Evolutionary conservation across 176 grass and related monocot species (phyloP), one percentile per base, ranked within the genome.

Genomic region (Aegilops longissima): DNA sequence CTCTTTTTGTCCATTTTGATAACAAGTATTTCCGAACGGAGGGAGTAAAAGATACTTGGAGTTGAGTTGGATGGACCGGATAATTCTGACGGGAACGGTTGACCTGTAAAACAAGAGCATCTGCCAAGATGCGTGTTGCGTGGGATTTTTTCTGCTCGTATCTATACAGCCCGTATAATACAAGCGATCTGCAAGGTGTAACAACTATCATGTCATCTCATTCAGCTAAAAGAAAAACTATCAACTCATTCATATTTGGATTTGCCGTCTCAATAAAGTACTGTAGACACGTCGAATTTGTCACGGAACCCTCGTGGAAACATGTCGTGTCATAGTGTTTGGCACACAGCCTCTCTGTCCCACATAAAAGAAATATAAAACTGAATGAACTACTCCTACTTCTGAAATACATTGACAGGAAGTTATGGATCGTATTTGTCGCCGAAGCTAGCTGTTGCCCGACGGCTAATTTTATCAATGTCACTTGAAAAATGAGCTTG

Each of bases 1-100:
- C n/a, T n/a, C n/a, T n/a, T n/a, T n/a, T n/a, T n/a, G n/a, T n/a
- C n/a, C n/a, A n/a, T n/a, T n/a, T n/a, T n/a, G n/a, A n/a, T n/a
- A 30, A n/a, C n/a, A n/a, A n/a, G n/a, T n/a, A n/a, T n/a, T 30
- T 30, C 1, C 2, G 30, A 30, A 30, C 30, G 30, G 30, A 1
- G 30, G 30, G 30, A 30, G 30, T 39, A 44, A 40, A 44, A 20
- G 17, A 18, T 20, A 7, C 52, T 20, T 56, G 52, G 14, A 6
- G 5, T 0, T 52, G 49, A 17, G 14, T 52, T 17, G 4, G 49
- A 11, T 18, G 59, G 42, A 40, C 3, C 2, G 12, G 30, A 72
- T 90, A 56, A 33, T 82, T 90, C 3, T 65, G 63, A 16, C 40
- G 16, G 58, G 58, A 29, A 59, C 0, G 66, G 75, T 80, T 90